A percentile compares a stretch with the other conserved stretches of the same genome.
Evolutionary conservation across 2,329 filamentous ascomycete genomes (phyloP).

Genomic region (Biscogniauxia marginata): DNA sequence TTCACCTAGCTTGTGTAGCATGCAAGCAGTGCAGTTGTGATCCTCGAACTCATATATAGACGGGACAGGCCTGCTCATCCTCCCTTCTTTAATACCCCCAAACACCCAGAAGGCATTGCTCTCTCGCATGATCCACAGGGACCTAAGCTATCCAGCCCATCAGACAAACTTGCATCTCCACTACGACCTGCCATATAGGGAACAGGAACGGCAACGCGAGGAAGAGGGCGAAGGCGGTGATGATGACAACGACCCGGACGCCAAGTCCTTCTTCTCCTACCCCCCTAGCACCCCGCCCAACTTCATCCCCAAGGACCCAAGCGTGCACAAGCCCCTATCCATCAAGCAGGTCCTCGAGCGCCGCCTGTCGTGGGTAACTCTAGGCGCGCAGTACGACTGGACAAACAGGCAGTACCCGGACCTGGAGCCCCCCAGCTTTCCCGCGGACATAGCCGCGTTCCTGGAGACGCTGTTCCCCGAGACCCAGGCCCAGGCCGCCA

Average conservation of each 20-base stretch:
- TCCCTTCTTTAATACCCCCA: slow-evolving; percentile 72
- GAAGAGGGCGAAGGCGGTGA: slow-evolving; percentile 5
- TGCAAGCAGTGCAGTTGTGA: not conserved
- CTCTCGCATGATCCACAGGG: slow-evolving; percentile 70
- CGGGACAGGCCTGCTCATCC: slow-evolving; percentile 71
- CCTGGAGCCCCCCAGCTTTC: slow-evolving; percentile 68
- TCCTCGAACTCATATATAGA: no score
- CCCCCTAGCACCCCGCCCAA: slow-evolving; percentile 50
- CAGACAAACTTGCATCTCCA: slow-evolving; percentile 90
- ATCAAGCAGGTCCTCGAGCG: slow-evolving; percentile 70
- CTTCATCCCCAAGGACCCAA: slow-evolving; percentile 67
- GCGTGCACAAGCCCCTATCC: slow-evolving; percentile 71
- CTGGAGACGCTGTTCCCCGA: slow-evolving; percentile 71
- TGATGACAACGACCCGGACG: slow-evolving; percentile 15
- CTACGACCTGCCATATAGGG: slow-evolving; percentile 66
- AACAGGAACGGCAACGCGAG: no score
- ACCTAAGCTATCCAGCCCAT: slow-evolving; percentile 71
- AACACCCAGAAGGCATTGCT: slow-evolving; percentile 68
- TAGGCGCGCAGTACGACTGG: slow-evolving; percentile 97
- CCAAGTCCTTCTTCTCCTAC: slow-evolving; percentile 55
- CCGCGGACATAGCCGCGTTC: slow-evolving; percentile 67
- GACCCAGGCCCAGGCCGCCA: slow-evolving; percentile 82
- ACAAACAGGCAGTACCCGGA: slow-evolving; percentile 78
- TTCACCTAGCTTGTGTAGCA: not conserved
- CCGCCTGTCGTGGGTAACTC: slow-evolving; percentile 88